Evolutionary conservation across 1,139 yeast species (phyloP).

Genomic region (Candida sp.): DNA sequence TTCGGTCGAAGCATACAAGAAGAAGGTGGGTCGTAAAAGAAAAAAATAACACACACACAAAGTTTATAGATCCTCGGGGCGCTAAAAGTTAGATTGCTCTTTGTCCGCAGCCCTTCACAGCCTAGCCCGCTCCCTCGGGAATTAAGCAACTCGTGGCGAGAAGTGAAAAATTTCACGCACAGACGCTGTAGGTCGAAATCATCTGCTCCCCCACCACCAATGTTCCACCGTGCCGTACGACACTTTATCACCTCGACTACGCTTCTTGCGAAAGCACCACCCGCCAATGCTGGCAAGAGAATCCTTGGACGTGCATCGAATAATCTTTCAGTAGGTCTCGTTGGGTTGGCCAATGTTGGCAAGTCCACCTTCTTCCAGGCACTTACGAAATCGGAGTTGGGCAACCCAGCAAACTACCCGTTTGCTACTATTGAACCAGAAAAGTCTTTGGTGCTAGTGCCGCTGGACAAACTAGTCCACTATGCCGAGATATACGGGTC

Average conservation of each 20-base stretch:
- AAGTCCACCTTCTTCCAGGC: slow-evolving; percentile 70
- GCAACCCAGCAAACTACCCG: slow-evolving; percentile 82
- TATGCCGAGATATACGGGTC: slow-evolving; percentile 51
- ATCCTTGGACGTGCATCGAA: slow-evolving; percentile 58
- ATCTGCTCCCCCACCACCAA: background rate
- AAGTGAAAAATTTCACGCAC: background rate
- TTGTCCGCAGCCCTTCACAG: too few relatives aligned
- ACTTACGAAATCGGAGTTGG: slow-evolving; percentile 70
- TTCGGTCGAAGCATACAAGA: background rate
- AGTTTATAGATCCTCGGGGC: background rate
- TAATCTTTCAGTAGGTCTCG: slow-evolving; percentile 60
- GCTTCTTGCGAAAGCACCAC: background rate
- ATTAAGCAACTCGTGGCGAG: too few relatives aligned
- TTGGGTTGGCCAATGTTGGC: slow-evolving; percentile 81
- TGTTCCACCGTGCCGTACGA: background rate
- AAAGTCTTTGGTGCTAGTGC: slow-evolving; percentile 64
- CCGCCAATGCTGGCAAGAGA: slow-evolving; percentile 1
- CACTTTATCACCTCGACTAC: background rate
- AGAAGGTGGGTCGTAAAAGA: background rate
- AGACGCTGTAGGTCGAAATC: background rate
- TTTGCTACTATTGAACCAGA: slow-evolving; percentile 82
- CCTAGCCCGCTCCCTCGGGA: too few relatives aligned
- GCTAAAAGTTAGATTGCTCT: too few relatives aligned
- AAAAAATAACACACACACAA: background rate
- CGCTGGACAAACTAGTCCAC: slow-evolving; percentile 52